Evolutionary conservation across 306 rosid genomes (phyloP).

Genomic region (Castanea crenata): DNA sequence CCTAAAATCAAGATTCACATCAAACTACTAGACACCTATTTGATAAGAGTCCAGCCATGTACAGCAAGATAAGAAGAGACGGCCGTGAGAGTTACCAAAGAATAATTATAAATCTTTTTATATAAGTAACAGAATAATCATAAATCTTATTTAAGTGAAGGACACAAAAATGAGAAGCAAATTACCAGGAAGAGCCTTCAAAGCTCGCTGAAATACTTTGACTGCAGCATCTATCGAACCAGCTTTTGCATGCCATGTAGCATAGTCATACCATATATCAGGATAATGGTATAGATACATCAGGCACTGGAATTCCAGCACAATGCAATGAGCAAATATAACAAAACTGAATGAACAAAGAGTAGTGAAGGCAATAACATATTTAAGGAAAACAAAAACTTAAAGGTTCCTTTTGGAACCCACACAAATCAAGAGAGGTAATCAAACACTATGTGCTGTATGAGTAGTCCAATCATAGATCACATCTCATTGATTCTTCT

Average conservation of each 20-base stretch:
- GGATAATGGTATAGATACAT: constrained; percentile 96
- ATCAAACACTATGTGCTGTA: not conserved
- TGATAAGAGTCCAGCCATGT: constrained; percentile 4
- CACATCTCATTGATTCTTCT: no score
- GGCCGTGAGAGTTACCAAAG: constrained; percentile 4
- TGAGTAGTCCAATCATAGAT: not conserved
- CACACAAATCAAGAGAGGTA: not conserved
- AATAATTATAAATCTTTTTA: constrained; percentile 4
- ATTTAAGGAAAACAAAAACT: not conserved
- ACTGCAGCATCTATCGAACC: constrained; percentile 91
- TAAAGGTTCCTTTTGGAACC: not conserved
- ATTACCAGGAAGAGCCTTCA: constrained; percentile 95
- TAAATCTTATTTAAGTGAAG: constrained; percentile 11
- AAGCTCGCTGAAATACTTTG: constrained; percentile 91
- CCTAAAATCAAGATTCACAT: not conserved
- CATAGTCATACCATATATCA: constrained; percentile 96
- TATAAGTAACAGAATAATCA: not conserved
- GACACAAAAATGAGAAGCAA: constrained; percentile 23
- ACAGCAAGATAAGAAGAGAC: not conserved
- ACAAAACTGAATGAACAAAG: not conserved
- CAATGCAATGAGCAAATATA: constrained; percentile 33
- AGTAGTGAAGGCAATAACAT: constrained; percentile 4
- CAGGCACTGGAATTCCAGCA: constrained; percentile 71
- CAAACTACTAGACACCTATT: not conserved
- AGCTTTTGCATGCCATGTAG: constrained; percentile 91